Evolutionary conservation across 2,329 filamentous ascomycete genomes (phyloP), one percentile per base, ranked within the genome.

Genomic region (Pseudocercospora fijiensis): DNA sequence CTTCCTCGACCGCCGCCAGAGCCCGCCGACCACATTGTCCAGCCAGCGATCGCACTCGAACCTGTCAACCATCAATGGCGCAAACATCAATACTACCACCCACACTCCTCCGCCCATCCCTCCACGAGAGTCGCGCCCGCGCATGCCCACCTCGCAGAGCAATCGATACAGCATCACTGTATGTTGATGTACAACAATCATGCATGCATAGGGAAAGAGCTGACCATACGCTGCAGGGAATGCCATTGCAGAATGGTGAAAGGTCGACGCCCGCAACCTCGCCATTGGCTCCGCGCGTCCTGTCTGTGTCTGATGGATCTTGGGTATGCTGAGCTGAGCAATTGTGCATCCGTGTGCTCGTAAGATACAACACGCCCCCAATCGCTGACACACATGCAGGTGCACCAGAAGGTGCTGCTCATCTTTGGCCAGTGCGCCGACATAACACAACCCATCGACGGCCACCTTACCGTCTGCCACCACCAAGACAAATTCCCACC

Each of bases 401-500:
- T 96, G 20, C 91, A 96, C 74, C 92, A 97, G 81, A 97, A 96
- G 76, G 85, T 96, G 8, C 82, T 97, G 20, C 84, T 95, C 24
- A 83, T 97, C 53, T 87, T 89, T 71, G 94, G 94, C 57, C 88
- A 90, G 56, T 89, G 96, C 69, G 92, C 90, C 63, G 91, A 96
- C 68, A 81, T 87, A 4, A 83, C 87, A 58, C 85, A 86, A 74
- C 81, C 86, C 58, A 78, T 96, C 65, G 92, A 96, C 74, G 95
- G 95, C 69, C 89, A 81, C 28, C 73, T 98, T 57, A 92, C 88
- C 2, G 85, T 97, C 65, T 89, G 85, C 72, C 90, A 95, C 72
- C 85, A 92, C 70, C 90, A 96, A 76, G 92, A 96, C 76, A 87
- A 81, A 65, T 96, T 97, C 75, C 93, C 94, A 6, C 81, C 90